phyloP scores from a whole-genome alignment of 1,139 yeast species.

The Candida gigantensis region DNA sequence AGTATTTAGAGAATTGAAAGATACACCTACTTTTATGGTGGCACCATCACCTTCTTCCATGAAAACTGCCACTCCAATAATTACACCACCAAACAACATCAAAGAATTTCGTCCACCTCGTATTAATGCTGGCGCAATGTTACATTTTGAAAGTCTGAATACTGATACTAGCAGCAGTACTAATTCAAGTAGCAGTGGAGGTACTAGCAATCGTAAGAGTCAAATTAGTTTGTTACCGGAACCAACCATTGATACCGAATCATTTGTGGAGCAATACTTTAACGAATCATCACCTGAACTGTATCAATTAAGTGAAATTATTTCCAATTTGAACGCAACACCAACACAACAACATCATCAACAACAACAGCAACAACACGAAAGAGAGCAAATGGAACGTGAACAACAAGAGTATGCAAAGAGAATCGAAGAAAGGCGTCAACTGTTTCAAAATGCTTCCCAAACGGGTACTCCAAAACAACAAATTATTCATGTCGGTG shows the following conservation, averaged over 20 bases:
- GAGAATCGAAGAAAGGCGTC: conserved; percentile 3
- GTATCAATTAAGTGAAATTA: conserved; percentile 8
- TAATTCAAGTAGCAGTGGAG: conserved; percentile 7
- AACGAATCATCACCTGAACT: conserved; percentile 13
- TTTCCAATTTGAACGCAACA: conserved; percentile 7
- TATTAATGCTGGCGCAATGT: conserved; percentile 7
- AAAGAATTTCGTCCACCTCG: conserved; percentile 4
- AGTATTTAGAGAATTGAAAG: conserved; percentile 4
- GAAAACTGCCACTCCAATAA: conserved; percentile 4
- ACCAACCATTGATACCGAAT: conserved; percentile 16
- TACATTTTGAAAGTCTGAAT: conserved; percentile 8
- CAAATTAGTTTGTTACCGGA: conserved; percentile 14
- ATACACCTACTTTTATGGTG: conserved; percentile 5
- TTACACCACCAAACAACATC: conserved; percentile 6
- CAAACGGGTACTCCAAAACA: conserved; percentile 2
- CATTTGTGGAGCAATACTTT: conserved; percentile 14
- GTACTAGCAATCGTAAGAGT: conserved; percentile 9
- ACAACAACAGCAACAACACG: conserved; percentile 5
- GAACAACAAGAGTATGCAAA: conserved; percentile 5
- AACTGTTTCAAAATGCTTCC: conserved; percentile 5
- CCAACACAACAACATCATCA: conserved; percentile 5
- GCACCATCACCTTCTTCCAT: conserved; percentile 5
- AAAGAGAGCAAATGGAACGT: conserved; percentile 4
- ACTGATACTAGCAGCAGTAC: conserved; percentile 4
- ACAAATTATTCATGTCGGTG: conserved; percentile 7